phyloP scores from a whole-genome alignment of 2,329 filamentous ascomycete genomes.

The Mariannaea elegans region DNA sequence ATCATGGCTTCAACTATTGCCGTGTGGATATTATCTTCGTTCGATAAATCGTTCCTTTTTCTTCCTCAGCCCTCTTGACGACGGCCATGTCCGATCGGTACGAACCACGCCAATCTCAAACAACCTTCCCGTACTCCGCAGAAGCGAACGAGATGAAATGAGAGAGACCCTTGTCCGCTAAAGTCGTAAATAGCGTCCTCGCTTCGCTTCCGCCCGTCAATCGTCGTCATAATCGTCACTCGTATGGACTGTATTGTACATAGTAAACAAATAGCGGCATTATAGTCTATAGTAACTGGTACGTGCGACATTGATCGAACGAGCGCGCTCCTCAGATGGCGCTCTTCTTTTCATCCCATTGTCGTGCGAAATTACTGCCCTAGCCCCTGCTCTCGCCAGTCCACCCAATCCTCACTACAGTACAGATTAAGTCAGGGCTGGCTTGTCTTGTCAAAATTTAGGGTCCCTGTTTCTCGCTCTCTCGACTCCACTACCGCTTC shows the following conservation, averaged over 20 bases:
- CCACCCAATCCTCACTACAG: neutral
- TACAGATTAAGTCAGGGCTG: neutral
- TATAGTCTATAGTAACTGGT: conserved; percentile 14
- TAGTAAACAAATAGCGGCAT: conserved; percentile 2
- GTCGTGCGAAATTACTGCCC: conserved; percentile 31
- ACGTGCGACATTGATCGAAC: conserved; percentile 27
- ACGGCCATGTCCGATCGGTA: conserved; percentile 20
- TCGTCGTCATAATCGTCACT: too few species aligned
- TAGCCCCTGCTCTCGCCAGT: conserved; percentile 5
- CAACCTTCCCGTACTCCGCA: neutral
- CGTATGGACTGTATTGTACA: neutral
- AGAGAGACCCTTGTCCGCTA: neutral
- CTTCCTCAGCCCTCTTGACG: neutral
- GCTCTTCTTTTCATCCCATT: conserved; percentile 3
- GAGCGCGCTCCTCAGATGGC: conserved; percentile 7
- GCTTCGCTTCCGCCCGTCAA: too few species aligned
- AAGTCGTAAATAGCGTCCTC: too few species aligned
- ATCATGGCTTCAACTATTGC: too few species aligned
- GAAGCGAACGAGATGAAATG: neutral
- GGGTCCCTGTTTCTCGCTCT: neutral
- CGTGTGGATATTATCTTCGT: neutral
- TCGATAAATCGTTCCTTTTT: neutral
- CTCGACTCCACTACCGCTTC: neutral
- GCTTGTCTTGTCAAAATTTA: neutral
- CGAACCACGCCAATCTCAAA: conserved; percentile 3